A percentile compares a stretch with the other conserved stretches of the same genome.
Conservation (phyloP, 306 rosid species). For the Vachellia pachyceras region DNA sequence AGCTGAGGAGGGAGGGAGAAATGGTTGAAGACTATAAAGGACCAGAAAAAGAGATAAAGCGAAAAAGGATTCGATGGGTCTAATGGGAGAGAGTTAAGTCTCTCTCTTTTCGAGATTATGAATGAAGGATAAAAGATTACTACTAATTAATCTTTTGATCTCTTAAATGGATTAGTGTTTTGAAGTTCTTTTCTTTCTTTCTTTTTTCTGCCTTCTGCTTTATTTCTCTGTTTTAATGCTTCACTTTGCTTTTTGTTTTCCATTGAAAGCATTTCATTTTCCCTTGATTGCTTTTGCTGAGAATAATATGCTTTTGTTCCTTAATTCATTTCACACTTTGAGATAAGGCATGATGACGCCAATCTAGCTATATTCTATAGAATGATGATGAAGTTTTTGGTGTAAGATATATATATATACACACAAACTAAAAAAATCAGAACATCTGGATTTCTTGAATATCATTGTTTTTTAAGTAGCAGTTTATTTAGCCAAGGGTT, state of each 20-base stretch:
- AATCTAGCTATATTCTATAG: neutral
- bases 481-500: neutral
- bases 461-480: neutral
- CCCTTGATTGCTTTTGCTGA: no score
- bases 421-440: no score
- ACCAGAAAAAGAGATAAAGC: conserved; percentile 9
- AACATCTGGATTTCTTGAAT: neutral
- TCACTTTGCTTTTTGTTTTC: no score
- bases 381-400: neutral
- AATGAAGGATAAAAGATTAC: no score
- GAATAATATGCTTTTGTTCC: no score
- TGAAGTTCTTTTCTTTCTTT: no score
- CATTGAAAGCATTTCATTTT: no score
- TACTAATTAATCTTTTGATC: no score
- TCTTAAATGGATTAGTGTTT: no score
- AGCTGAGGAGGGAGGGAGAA: conserved; percentile 8
- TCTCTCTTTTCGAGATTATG: neutral
- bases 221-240: no score
- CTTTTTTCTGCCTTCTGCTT: no score
- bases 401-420: neutral
- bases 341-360: neutral
- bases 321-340: neutral
- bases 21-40: conserved; percentile 39
- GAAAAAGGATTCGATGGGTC: conserved; percentile 21
- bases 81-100: conserved; percentile 17